Base-by-base conservation (phyloP, 495 filamentous ascomycete genomes). In the Aeminium ludgeri region DNA sequence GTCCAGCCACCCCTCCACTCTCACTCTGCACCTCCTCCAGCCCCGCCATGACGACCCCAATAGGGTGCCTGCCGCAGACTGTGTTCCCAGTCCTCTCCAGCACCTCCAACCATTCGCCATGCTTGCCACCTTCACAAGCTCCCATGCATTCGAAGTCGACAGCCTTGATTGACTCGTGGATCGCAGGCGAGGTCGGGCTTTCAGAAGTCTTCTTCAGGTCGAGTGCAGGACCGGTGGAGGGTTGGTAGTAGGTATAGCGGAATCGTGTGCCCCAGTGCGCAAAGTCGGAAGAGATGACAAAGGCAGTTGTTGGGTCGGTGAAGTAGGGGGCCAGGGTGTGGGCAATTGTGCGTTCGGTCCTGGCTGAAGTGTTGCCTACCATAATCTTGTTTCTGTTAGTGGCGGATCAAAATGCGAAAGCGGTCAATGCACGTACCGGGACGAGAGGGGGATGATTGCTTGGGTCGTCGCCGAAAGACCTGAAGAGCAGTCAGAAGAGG, bases 191-290 rank as follows among this genome's bases (percentile, higher is more conserved):
- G 0, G 52, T 58, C 11, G 68, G 65, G 0, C 57, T 44, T 13
- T 54, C 41, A 16, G 38, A 36, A 15, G 55, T 50, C 6, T 52
- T 52, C 34, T 68, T 54, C 12, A 63, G 65, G 17, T 38, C 38
- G 10, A 45, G 20, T 42, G 40, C 7, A 38, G 40, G 32, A 48
- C 36, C 16, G 27, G 44, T 43, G 38, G 41, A 49, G 10, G 73
- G 75, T 20, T 74, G 64, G 55, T 92, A 92, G 55, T 78, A 79
- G 30, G 81, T 86, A 58, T 96, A 97, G 29, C 67, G 66, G 59
- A 95, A 97, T 13, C 85, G 73, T 13, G 68, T 53, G 15, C 89
- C 89, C 89, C 89, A 97, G 60, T 97, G 89, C 46, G 87, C 94
- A 58, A 97, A 97, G 56, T 97, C 89, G 3, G 85, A 92, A 55